phyloP scores from a whole-genome alignment of 306 rosid species.

The Pterocarpus macrocarpus region DNA sequence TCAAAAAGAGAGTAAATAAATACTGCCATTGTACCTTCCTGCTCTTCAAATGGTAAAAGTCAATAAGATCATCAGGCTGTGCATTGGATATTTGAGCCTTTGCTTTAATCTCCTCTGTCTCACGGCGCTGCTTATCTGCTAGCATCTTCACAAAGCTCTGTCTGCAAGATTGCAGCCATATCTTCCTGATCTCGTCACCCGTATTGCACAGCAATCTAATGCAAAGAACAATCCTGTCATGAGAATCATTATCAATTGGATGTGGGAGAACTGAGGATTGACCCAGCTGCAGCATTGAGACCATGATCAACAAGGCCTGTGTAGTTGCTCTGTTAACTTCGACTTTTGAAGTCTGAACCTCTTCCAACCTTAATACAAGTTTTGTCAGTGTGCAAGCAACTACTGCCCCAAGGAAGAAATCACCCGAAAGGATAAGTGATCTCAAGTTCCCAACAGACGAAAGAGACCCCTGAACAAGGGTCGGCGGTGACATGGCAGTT shows the following conservation, averaged over 20 bases:
- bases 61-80: slow-evolving; percentile 98
- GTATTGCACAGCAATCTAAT: slow-evolving; percentile 79
- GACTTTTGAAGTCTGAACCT: slow-evolving; percentile 84
- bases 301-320: slow-evolving; percentile 81
- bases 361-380: slow-evolving; percentile 91
- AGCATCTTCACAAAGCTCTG: slow-evolving; percentile 97
- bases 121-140: slow-evolving; percentile 87
- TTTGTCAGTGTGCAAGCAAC: slow-evolving; percentile 88
- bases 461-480: slow-evolving; percentile 81
- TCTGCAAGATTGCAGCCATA: slow-evolving; percentile 92
- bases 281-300: slow-evolving; percentile 92
- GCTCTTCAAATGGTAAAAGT: slow-evolving; percentile 97
- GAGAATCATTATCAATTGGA: slow-evolving; percentile 91
- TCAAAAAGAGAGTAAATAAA: slow-evolving; percentile 30
- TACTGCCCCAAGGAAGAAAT: slow-evolving; percentile 94
- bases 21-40: slow-evolving; percentile 72
- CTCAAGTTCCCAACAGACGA: slow-evolving; percentile 88
- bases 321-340: slow-evolving; percentile 80
- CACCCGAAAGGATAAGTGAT: slow-evolving; percentile 89
- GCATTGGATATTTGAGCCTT: slow-evolving; percentile 90
- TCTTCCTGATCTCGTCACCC: slow-evolving; percentile 77
- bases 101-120: slow-evolving; percentile 86
- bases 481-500: slow-evolving; percentile 90
- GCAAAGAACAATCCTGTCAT: slow-evolving; percentile 86
- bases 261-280: slow-evolving; percentile 87